Base-by-base conservation (phyloP, 108 stramenopile species). In the Discostella stelligeroides region DNA sequence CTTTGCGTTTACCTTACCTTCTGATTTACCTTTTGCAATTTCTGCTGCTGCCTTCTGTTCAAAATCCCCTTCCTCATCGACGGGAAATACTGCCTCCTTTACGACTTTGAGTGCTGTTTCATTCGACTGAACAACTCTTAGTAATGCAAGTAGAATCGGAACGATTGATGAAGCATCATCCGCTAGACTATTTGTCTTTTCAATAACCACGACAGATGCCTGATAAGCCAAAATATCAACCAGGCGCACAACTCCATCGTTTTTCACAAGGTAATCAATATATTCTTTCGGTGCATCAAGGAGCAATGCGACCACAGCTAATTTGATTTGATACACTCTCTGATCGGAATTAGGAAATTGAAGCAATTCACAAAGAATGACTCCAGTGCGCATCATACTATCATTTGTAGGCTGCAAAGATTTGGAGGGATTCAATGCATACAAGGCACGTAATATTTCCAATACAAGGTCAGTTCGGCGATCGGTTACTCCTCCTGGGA, bases 91-190 rank as follows among this genome's bases (percentile, higher is more conserved):
- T 23, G 75, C 74, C 20, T 65, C 27, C 70, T 84, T 89, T 23
- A 82, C 75, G 9, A 49, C 24, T 60, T 66, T 20, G 34, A 62
- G 66, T 49, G 87, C 57, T 23, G 75, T 41, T 12, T 64, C 11
- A 57, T 87, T 73, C 28, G 53, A 62, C n/a, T 63, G 38, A 7
- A 71, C 57, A 47, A 88, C 73, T 48, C 82, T 83, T 59, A 83
- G 60, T 64, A 91, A 65, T 11, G 82, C 82, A 15, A 84, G 75
- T 24, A 94, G 64, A n/a, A 91, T 85, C 15, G 92, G 92, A 37
- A 86, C 76, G 37, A 91, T 73, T 10, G 81, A 85, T 20, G 84
- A 57, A 42, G 85, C 84, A 71, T 86, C 82, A 30, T 85, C 80
- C 11, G 65, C 55, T 21, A 47, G 45, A 28, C 63, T 73, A 23